Conservation (phyloP, 2,329 filamentous ascomycete species). For the Cordyceps javanica region DNA sequence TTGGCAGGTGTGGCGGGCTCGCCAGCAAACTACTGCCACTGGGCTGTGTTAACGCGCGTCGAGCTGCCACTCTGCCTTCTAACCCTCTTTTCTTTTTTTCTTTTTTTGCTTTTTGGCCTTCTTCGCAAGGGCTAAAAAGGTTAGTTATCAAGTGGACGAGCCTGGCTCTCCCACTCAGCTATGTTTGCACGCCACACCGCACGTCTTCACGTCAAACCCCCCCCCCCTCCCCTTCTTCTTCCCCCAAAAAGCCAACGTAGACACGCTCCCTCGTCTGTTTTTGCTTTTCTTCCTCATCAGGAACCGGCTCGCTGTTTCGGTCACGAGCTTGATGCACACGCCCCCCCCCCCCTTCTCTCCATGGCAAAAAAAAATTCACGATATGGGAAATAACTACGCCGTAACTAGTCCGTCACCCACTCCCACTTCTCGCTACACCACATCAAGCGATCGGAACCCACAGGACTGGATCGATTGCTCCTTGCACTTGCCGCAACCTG, state of each 20-base stretch:
- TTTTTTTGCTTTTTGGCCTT: too few species aligned
- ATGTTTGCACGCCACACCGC: too few species aligned
- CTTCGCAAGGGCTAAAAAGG: too few species aligned
- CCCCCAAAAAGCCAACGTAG: not conserved
- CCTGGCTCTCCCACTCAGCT: too few species aligned
- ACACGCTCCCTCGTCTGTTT: not conserved
- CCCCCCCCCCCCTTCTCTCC: not conserved
- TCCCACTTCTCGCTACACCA: not conserved
- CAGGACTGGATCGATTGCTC: slow-evolving; percentile 3
- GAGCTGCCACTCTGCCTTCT: not conserved
- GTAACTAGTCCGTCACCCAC: not conserved
- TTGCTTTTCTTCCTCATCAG: not conserved
- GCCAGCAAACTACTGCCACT: not conserved
- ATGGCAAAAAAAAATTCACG: too few species aligned
- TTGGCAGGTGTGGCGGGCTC: not conserved
- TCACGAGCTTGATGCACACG: not conserved
- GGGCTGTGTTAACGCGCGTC: not conserved
- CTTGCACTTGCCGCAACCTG: not conserved
- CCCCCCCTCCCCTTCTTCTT: not conserved
- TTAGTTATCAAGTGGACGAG: too few species aligned
- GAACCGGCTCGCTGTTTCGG: not conserved
- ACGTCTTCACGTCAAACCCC: not conserved
- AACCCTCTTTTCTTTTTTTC: not conserved
- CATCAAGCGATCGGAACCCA: slow-evolving; percentile 7
- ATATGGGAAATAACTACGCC: too few species aligned